Base-by-base conservation (phyloP, 495 filamentous ascomycete species). In the Penicillium pulvis region DNA sequence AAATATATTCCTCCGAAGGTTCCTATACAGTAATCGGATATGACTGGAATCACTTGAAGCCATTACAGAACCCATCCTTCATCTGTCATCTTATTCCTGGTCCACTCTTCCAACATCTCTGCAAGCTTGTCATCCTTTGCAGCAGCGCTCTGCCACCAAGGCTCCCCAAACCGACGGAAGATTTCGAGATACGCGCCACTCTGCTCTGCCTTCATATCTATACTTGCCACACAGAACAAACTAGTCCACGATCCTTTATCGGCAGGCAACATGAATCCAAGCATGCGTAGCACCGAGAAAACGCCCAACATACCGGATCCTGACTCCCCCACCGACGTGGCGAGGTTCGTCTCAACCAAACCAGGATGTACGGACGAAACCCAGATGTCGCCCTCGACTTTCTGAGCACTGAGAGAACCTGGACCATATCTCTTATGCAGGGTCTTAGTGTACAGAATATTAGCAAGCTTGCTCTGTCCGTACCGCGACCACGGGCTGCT, bases 391-490 rank as follows among this genome's bases (percentile, higher is more conserved):
- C 72, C 74, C 7, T 67, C 51, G 6, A 64, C 64, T 5, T 53
- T 60, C 28, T 36, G 54, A 26, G 69, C 69, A 43, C 61, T 66
- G 9, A 43, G 42, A 10, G 70, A 73, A 9, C 57, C 56, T 12
- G 76, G 76, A 5, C 75, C 78, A 51, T 76, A 79, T 31, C 51
- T 64, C 42, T 54, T 57, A 24, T 58, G 53, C 47, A 76, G 55
- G 16, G 53, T 64, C 57, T 68, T 71, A 16, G 72, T 56, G 58
- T 78, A 72, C 36, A 81, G 42, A 35, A 79, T 64, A 44, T 77
- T 77, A 31, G 74, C 75, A 23, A 79, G 71, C 62, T 79, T 81
- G 70, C 67, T 72, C 59, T 79, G 73, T 10, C 75, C 73, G 61
- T 81, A 81, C 36, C 78, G 75, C 52, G 59, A 0, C 70, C 59